phyloP scores from a whole-genome alignment of 805 yeast genomes.

The Alloascoidea africana region DNA sequence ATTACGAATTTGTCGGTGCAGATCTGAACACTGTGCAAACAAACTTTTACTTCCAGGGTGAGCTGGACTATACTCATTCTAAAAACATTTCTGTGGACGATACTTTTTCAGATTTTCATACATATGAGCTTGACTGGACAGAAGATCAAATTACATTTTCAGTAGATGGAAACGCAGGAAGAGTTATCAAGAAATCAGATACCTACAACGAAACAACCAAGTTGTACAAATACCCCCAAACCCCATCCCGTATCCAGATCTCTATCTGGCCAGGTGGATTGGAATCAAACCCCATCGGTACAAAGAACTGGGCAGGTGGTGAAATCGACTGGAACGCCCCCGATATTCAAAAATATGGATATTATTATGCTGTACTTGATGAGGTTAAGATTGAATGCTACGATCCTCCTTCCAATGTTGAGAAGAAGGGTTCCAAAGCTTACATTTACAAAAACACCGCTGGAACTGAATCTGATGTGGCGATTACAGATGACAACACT shows the following conservation, averaged over 20 bases:
- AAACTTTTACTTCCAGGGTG: slow-evolving; percentile 70
- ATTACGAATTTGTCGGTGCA: slow-evolving; percentile 74
- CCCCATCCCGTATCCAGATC: slow-evolving; percentile 57
- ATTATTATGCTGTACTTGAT: slow-evolving; percentile 54
- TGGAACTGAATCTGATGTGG: slow-evolving; percentile 26
- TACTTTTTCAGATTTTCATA: slow-evolving; percentile 47
- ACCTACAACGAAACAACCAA: slow-evolving; percentile 53
- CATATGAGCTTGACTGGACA: slow-evolving; percentile 54
- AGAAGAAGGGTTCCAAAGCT: slow-evolving; percentile 28
- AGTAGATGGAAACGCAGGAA: slow-evolving; percentile 40
- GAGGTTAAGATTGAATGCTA: slow-evolving; percentile 51
- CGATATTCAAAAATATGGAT: slow-evolving; percentile 67
- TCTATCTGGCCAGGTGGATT: slow-evolving; percentile 74
- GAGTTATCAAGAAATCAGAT: slow-evolving; percentile 40
- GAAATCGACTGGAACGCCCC: slow-evolving; percentile 56
- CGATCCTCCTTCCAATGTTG: slow-evolving; percentile 49
- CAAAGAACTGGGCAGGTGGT: slow-evolving; percentile 71
- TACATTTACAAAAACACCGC: slow-evolving; percentile 38
- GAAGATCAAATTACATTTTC: slow-evolving; percentile 52
- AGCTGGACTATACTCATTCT: slow-evolving; percentile 50
- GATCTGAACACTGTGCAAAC: slow-evolving; percentile 54
- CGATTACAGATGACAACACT: slow-evolving; percentile 48
- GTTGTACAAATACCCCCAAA: slow-evolving; percentile 46
- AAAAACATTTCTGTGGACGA: slow-evolving; percentile 21
- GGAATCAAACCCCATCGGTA: slow-evolving; percentile 37